phyloP scores from a whole-genome alignment of 352 stramenopile species.

The Peronospora destructor region DNA sequence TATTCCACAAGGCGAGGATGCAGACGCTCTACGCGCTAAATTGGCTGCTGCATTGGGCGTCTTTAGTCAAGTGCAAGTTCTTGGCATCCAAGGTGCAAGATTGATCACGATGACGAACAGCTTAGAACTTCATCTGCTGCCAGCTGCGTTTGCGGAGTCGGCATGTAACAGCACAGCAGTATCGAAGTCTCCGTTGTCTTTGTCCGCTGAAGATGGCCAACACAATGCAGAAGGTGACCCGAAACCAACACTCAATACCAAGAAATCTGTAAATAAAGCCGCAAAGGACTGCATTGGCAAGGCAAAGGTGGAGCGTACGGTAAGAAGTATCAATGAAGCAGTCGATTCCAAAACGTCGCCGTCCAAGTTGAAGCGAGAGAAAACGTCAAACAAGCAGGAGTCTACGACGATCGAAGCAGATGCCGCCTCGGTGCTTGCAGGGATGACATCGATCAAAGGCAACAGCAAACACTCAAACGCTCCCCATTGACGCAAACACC shows the following conservation, averaged over 20 bases:
- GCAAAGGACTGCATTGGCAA: neutral
- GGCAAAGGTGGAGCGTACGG: neutral
- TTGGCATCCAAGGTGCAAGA: conserved; percentile 16
- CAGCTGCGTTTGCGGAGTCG: conserved; percentile 15
- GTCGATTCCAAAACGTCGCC: conserved; percentile 19
- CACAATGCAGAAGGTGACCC: conserved; percentile 1
- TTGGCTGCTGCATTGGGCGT: conserved; percentile 21
- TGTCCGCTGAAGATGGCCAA: conserved; percentile 4
- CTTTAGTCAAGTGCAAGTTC: conserved; percentile 25
- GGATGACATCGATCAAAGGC: conserved; percentile 17
- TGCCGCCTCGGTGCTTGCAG: conserved; percentile 18
- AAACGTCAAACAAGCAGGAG: neutral
- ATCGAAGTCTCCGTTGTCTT: conserved; percentile 12
- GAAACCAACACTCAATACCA: conserved; percentile 1
- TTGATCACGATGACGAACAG: conserved; percentile 12
- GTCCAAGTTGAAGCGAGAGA: conserved; percentile 19
- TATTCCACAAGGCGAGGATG: conserved; percentile 13
- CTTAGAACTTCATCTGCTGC: conserved; percentile 18
- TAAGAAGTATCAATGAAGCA: conserved; percentile 1
- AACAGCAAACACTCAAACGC: conserved; percentile 13
- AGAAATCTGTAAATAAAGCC: conserved; percentile 3
- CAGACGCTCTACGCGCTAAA: conserved; percentile 10
- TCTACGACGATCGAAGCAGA: conserved; percentile 22
- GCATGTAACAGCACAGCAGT: conserved; percentile 5
- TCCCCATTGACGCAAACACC: neutral